Evolutionary conservation across 2,329 filamentous ascomycete genomes (phyloP).

Genomic region (Colletotrichum lupini): DNA sequence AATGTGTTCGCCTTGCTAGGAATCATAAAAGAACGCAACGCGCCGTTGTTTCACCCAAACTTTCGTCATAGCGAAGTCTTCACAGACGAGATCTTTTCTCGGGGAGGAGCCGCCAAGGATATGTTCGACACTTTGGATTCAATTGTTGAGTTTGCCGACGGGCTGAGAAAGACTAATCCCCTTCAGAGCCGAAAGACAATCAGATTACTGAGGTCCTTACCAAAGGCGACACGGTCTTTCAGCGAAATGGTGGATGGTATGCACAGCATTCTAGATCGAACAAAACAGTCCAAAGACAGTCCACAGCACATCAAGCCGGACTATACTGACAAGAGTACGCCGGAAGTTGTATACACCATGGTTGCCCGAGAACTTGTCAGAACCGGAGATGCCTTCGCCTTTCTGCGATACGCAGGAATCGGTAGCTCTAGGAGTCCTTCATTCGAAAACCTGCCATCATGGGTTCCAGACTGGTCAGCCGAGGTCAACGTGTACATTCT

Average conservation of each 20-base stretch:
- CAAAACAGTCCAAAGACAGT: background rate
- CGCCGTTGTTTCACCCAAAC: background rate
- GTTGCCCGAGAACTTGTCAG: background rate
- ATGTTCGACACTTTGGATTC: background rate
- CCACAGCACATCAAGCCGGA: background rate
- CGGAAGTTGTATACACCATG: background rate
- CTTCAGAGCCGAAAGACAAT: background rate
- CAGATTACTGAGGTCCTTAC: background rate
- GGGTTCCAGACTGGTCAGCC: background rate
- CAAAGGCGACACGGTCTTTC: background rate
- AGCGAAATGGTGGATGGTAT: background rate
- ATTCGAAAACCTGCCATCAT: background rate
- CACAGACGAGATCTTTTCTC: background rate
- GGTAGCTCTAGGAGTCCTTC: background rate
- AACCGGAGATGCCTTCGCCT: background rate
- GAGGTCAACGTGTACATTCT: background rate
- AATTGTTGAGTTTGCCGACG: background rate
- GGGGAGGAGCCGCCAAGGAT: background rate
- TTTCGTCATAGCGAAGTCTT: background rate
- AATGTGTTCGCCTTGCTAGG: background rate
- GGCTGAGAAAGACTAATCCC: background rate
- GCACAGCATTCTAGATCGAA: background rate
- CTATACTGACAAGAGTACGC: background rate
- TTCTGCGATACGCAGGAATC: background rate
- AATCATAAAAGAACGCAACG: background rate